phyloP scores from a whole-genome alignment of 2,329 filamentous ascomycete species.

The Hymenotorrendiella dingleyae region DNA sequence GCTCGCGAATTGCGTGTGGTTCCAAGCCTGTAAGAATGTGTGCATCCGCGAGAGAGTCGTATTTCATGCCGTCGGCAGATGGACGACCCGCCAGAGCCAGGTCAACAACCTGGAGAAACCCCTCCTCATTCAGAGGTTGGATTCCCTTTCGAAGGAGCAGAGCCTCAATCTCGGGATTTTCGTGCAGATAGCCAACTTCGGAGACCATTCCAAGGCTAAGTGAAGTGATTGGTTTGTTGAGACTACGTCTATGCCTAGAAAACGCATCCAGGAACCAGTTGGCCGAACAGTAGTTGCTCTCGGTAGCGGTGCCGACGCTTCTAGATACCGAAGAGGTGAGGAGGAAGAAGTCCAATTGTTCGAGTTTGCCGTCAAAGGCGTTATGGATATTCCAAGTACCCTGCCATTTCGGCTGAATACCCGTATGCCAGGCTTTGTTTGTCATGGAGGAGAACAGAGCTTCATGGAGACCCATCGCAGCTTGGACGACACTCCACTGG shows the following conservation, averaged over 20 bases:
- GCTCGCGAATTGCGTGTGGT: slow-evolving; percentile 1
- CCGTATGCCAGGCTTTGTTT: slow-evolving; percentile 1
- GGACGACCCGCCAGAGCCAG: slow-evolving; percentile 3
- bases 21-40: slow-evolving; percentile 13
- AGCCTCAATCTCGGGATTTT: slow-evolving; percentile 33
- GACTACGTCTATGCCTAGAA: no score
- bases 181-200: slow-evolving; percentile 27
- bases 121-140: slow-evolving; percentile 27
- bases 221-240: slow-evolving; percentile 4
- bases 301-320: background rate
- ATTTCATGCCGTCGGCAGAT: no score
- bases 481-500: slow-evolving; percentile 5
- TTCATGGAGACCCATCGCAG: slow-evolving; percentile 14
- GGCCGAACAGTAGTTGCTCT: slow-evolving; percentile 29
- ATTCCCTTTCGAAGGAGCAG: slow-evolving; percentile 33
- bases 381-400: slow-evolving; percentile 12
- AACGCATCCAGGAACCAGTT: slow-evolving; percentile 31
- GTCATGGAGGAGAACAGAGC: slow-evolving; percentile 5
- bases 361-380: slow-evolving; percentile 1
- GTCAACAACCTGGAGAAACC: slow-evolving; percentile 11
- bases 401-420: slow-evolving; percentile 2
- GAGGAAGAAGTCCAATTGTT: slow-evolving; percentile 35
- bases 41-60: background rate
- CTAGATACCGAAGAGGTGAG: slow-evolving; percentile 3
- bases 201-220: slow-evolving; percentile 14